phyloP scores from a whole-genome alignment of 1,284 basidiomycete species.

The Puccinia hordei region DNA sequence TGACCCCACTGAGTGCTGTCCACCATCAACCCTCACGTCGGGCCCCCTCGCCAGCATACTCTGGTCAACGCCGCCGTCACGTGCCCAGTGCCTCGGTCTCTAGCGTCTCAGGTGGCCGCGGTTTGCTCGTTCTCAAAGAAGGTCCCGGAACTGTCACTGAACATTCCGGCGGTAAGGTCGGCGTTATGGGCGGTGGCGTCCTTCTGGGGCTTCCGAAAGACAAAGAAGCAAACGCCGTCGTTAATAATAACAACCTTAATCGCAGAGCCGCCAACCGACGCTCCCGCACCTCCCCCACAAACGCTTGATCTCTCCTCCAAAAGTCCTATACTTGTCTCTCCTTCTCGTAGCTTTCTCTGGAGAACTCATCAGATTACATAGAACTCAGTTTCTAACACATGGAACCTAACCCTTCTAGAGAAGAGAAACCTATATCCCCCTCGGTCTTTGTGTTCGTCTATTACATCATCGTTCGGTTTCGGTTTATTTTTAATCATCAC shows the following conservation, averaged over 20 bases:
- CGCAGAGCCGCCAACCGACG: neutral
- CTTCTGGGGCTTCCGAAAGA: constrained; percentile 54
- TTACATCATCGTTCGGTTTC: neutral
- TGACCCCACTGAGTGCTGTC: neutral
- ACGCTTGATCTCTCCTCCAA: neutral
- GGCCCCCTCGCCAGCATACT: constrained; percentile 8
- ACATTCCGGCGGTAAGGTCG: constrained; percentile 58
- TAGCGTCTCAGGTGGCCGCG: constrained; percentile 22
- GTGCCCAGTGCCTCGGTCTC: constrained; percentile 31
- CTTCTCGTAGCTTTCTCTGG: too few relatives aligned
- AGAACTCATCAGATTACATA: too few relatives aligned
- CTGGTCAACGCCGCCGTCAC: constrained; percentile 9
- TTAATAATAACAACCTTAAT: neutral
- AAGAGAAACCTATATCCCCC: neutral
- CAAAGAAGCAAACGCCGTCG: neutral
- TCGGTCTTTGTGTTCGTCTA: too few relatives aligned
- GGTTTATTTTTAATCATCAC: neutral
- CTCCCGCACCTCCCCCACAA: neutral
- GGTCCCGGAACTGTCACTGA: constrained; percentile 54
- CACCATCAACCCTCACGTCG: neutral
- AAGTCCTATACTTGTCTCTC: neutral
- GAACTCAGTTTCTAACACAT: neutral
- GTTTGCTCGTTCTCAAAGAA: constrained; percentile 34
- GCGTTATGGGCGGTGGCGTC: constrained; percentile 58
- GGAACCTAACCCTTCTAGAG: neutral